Base-by-base conservation (phyloP, 1,139 yeast genomes). In the Zygosaccharomyces pseudobailii region DNA sequence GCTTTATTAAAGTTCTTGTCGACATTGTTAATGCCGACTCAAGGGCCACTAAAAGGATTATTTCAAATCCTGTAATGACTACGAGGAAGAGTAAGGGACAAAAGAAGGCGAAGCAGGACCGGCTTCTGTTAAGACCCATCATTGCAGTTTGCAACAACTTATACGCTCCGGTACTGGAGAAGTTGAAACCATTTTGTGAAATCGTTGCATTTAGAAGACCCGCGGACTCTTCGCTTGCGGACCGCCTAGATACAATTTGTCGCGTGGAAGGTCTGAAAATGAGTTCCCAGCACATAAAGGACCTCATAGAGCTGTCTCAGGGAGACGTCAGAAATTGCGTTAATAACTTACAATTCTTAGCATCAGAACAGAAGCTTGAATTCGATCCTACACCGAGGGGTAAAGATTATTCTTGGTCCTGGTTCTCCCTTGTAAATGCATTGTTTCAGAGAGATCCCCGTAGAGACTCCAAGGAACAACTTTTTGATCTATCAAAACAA, bases 61-160 rank as follows among this genome's bases (percentile, higher is more conserved):
- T 35, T n/a, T 40, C 54, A 43, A 45, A 42, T 43, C 45, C 52
- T 46, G 5, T 7, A 34, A 45, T 55, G 31, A 51, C 55, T 43
- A 55, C 19, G 3, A 56, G 47, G 51, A 56, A 46, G 57, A 55
- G 36, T 55, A 65, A 50, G 58, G 62, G 56, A 46, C 54, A 20
- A 64, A 58, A 36, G 58, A 63, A 31, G 60, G 59, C 43, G 57
- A 62, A 46, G 60, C 64, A 52, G 45, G 62, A 57, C 51, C 74
- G 71, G 36, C 68, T 82, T 4, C 67, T 90, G 40, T 72, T 76
- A 55, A 73, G 98, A 54, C 98, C 98, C 0, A 88, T 92, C 20
- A 87, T 92, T 46, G 92, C 96, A 42, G 80, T 92, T 48, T 95
- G 97, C 62, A 92, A 92, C 64, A 96, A 92, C 61, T 75, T 84